A percentile compares a stretch with the other conserved stretches of the same genome.
These are phyloP conservation scores for Debaryomyces coudertii DNA, from an alignment of 1,139 yeast genomes.

Conservation along the genomic window DNA sequence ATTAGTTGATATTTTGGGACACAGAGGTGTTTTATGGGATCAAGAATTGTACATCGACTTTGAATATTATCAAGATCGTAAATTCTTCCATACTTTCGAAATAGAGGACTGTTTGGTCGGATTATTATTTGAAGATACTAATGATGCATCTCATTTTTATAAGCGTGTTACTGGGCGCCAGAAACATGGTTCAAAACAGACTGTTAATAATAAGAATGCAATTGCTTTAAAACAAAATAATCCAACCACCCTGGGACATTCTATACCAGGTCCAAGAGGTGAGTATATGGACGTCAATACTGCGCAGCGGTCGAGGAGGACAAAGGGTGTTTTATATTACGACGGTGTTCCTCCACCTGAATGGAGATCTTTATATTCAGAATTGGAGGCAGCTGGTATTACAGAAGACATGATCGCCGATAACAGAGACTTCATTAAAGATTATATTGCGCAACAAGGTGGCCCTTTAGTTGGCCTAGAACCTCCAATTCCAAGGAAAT, in stretches of 20 bases:
- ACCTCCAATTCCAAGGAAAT: constrained; percentile 78
- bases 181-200: constrained; percentile 84
- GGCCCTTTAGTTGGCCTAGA: constrained; percentile 86
- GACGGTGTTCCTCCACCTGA: constrained; percentile 85
- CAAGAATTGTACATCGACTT: constrained; percentile 90
- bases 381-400: constrained; percentile 77
- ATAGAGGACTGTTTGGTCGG: constrained; percentile 92
- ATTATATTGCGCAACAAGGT: constrained; percentile 74
- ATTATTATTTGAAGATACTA: constrained; percentile 82
- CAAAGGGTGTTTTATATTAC: constrained; percentile 67
- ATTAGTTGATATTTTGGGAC: constrained; percentile 80
- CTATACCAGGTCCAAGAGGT: constrained; percentile 76
- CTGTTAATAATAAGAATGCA: constrained; percentile 84
- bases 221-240: constrained; percentile 64
- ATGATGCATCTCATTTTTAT: constrained; percentile 83
- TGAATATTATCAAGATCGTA: constrained; percentile 88
- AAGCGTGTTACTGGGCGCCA: constrained; percentile 76
- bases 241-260: constrained; percentile 32
- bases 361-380: constrained; percentile 77
- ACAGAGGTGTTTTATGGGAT: constrained; percentile 92
- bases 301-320: constrained; percentile 58
- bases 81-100: constrained; percentile 94
- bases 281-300: constrained; percentile 49
- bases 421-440: constrained; percentile 78
- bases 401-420: constrained; percentile 90